Conservation (phyloP, 306 rosid genomes). For the Pueraria montana region DNA sequence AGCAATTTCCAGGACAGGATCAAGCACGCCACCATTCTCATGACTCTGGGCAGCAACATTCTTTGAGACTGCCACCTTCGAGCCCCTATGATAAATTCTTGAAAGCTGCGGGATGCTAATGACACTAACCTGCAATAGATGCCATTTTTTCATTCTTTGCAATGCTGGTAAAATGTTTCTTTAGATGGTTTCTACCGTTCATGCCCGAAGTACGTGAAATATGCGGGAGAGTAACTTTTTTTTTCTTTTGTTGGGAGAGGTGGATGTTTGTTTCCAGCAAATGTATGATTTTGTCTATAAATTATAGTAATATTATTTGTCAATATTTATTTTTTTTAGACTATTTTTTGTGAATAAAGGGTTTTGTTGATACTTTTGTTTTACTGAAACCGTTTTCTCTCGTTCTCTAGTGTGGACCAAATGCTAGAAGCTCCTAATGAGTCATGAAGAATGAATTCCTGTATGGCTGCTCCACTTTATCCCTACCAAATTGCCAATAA, state of each 20-base stretch:
- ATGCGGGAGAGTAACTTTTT: not conserved
- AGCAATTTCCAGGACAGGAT: constrained; percentile 55
- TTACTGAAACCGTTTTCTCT: constrained; percentile 20
- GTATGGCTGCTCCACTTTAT: not conserved
- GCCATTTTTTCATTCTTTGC: constrained; percentile 71
- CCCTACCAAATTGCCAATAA: not conserved
- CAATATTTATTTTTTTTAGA: constrained; percentile 23
- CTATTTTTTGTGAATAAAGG: constrained; percentile 5
- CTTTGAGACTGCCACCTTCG: constrained; percentile 89
- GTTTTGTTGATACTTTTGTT: constrained; percentile 26
- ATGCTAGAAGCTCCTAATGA: constrained; percentile 24
- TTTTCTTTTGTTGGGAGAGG: constrained; percentile 29
- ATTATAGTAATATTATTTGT: constrained; percentile 37
- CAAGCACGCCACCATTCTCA: constrained; percentile 54
- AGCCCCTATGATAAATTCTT: constrained; percentile 96
- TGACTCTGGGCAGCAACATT: constrained; percentile 60
- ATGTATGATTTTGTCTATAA: constrained; percentile 44
- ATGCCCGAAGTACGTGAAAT: constrained; percentile 43
- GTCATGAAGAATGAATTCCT: constrained; percentile 22
- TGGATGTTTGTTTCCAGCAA: constrained; percentile 29
- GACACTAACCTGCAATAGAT: constrained; percentile 34
- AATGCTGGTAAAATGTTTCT: constrained; percentile 37
- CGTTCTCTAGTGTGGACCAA: not conserved
- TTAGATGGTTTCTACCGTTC: constrained; percentile 46
- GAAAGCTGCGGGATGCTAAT: constrained; percentile 95